A percentile compares a stretch with the other conserved stretches of the same genome.
Conservation (phyloP, 352 stramenopile species). For the Phytophthora multivora region DNA sequence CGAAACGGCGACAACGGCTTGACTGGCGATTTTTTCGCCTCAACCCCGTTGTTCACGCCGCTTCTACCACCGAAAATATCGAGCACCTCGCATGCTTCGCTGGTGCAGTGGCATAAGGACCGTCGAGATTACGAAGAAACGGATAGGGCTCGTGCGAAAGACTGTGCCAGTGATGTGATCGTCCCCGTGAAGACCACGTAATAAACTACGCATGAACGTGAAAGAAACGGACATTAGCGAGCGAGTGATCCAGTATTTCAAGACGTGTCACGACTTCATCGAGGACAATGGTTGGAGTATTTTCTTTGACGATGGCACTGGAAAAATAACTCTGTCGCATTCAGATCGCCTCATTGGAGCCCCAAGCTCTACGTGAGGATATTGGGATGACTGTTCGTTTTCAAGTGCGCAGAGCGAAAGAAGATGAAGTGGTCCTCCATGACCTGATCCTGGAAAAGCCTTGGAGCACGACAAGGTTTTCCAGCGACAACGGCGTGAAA, state of each 20-base stretch:
- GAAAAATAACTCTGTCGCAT: not conserved
- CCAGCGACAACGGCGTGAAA: not conserved
- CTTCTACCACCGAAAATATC: not conserved
- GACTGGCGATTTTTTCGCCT: not conserved
- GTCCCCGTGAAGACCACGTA: conserved; percentile 3
- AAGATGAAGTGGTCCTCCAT: not conserved
- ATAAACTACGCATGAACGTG: not conserved
- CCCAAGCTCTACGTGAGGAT: conserved; percentile 1
- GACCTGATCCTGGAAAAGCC: not conserved
- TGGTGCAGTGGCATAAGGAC: not conserved
- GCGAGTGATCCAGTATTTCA: conserved; percentile 7
- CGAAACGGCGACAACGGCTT: not conserved
- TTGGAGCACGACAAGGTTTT: not conserved
- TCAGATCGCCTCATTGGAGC: not conserved
- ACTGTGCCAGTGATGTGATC: not conserved
- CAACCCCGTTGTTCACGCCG: not conserved
- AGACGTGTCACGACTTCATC: not conserved
- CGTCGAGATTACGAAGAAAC: conserved; percentile 3
- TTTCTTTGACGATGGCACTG: not conserved
- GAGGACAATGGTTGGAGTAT: not conserved
- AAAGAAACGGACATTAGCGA: not conserved
- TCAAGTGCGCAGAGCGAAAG: conserved; percentile 3
- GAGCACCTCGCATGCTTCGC: not conserved
- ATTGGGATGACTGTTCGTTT: not conserved
- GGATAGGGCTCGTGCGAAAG: not conserved